phyloP scores from a whole-genome alignment of 2,329 filamentous ascomycete species.

The Neoascochyta sp. region DNA sequence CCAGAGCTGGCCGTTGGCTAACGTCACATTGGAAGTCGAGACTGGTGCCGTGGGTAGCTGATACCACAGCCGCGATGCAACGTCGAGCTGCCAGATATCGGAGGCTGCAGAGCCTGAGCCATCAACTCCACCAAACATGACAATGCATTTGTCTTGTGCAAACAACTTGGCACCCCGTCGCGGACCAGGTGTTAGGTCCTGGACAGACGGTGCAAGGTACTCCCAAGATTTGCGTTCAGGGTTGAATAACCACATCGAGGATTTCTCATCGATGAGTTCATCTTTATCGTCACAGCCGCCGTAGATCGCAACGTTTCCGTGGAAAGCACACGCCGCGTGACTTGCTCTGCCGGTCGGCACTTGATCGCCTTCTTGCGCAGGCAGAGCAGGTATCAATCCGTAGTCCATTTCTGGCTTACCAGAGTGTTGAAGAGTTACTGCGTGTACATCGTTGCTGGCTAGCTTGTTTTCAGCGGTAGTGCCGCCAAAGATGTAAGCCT shows the following conservation, averaged over 20 bases:
- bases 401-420: slow-evolving; percentile 39
- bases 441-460: slow-evolving; percentile 44
- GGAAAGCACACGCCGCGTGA: slow-evolving; percentile 42
- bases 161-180: slow-evolving; percentile 20
- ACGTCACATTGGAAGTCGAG: slow-evolving; percentile 33
- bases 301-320: slow-evolving; percentile 40
- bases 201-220: slow-evolving; percentile 13
- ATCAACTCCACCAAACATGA: slow-evolving; percentile 29
- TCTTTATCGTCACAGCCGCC: slow-evolving; percentile 37
- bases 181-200: slow-evolving; percentile 16
- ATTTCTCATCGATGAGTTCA: slow-evolving; percentile 33
- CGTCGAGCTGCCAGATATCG: slow-evolving; percentile 26
- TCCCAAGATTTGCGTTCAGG: slow-evolving; percentile 29
- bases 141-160: slow-evolving; percentile 14
- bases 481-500: slow-evolving; percentile 47
- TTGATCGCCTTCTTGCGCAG: slow-evolving; percentile 24
- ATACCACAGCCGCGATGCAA: slow-evolving; percentile 19
- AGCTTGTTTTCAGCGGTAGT: slow-evolving; percentile 34
- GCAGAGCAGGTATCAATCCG: slow-evolving; percentile 41
- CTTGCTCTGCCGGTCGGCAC: slow-evolving; percentile 37
- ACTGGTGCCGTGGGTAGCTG: slow-evolving; percentile 25
- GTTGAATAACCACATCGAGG: slow-evolving; percentile 43
- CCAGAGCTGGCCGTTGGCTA: slow-evolving; percentile 39
- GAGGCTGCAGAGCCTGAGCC: slow-evolving; percentile 20
- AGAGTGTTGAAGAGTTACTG: slow-evolving; percentile 35